Evolutionary conservation across 768 basidiomycete genomes (phyloP), one percentile per base, ranked within the genome.

Genomic region (Panus rudis): DNA sequence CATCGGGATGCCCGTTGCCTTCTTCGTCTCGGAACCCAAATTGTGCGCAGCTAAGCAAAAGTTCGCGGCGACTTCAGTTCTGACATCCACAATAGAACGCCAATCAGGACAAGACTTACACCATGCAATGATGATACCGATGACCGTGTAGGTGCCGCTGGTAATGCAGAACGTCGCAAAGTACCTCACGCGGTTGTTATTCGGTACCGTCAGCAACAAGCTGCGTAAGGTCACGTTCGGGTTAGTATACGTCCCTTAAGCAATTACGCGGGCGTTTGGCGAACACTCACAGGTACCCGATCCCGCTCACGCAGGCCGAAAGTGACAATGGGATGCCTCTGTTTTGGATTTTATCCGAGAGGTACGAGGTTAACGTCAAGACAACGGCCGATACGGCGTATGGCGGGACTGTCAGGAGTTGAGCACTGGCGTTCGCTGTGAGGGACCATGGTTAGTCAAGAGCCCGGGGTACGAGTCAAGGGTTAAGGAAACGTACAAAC

Each of bases 111-210:
- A 48, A 11, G 41, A 65, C 78, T 54, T 65, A 82, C 81, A 85
- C 87, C 86, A 88, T 3, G 84, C 81, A 42, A 88, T 79, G 28
- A 76, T 73, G 4, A 85, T 60, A 1, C 83, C 85, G 49, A 88
- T 86, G 1, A 76, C 73, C 0, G 84, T 81, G 51, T 88, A 89
- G 1, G 84, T 88, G 28, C 84, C 84, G 41, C 78, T 74, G 0
- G 80, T 81, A 49, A 89, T 79, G 49, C 81, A 84, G 61, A 87
- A 86, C 10, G 77, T 79, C 10, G 84, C 81, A 52, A 89, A 89
- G 53, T 88, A 90, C 19, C 77, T 71, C n/a, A 70, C 82, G 26
- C 76, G 78, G 12, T 67, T 62, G 55, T 84, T 81, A 19, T 62
- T 46, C 1, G 61, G 67, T 0, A 79, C 75, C 2, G 70, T 63